Evolutionary conservation across 805 yeast genomes (phyloP).

Genomic region (Wickerhamiella kurtzmanii): DNA sequence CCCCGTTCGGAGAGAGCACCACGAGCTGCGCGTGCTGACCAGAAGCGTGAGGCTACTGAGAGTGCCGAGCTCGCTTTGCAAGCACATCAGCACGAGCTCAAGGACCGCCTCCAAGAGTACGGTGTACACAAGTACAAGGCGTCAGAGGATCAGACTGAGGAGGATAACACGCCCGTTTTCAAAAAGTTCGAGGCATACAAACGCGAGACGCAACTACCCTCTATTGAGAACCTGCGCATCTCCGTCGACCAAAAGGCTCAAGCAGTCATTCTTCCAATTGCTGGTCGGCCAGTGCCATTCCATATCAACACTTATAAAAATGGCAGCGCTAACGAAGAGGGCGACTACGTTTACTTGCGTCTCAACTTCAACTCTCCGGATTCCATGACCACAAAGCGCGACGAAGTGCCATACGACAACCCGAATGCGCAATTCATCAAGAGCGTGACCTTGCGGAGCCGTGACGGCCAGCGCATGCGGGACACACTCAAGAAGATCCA

Average conservation of each 20-base stretch:
- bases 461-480: conserved; percentile 80
- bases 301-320: conserved; percentile 89
- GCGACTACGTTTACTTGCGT: conserved; percentile 82
- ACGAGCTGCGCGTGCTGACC: conserved; percentile 11
- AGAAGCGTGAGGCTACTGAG: conserved; percentile 37
- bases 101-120: conserved; percentile 71
- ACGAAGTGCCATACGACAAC: conserved; percentile 84
- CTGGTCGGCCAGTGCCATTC: conserved; percentile 96
- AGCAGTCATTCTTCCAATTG: conserved; percentile 78
- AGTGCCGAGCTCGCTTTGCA: conserved; percentile 66
- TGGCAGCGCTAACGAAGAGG: conserved; percentile 92
- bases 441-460: conserved; percentile 74
- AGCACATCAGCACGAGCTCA: conserved; percentile 70
- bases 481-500: conserved; percentile 81
- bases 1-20: conserved; percentile 6
- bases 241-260: conserved; percentile 81
- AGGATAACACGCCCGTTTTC: conserved; percentile 42
- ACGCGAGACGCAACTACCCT: conserved; percentile 84
- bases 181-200: conserved; percentile 89
- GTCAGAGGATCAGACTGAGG: conserved; percentile 11
- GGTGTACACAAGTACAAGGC: conserved; percentile 42
- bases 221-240: conserved; percentile 68
- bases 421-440: conserved; percentile 78
- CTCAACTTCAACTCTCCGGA: conserved; percentile 92
- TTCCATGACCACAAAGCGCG: conserved; percentile 53